Evolutionary conservation across 495 filamentous ascomycete species (phyloP).

Genomic region (Opeltia flavorubescens): DNA sequence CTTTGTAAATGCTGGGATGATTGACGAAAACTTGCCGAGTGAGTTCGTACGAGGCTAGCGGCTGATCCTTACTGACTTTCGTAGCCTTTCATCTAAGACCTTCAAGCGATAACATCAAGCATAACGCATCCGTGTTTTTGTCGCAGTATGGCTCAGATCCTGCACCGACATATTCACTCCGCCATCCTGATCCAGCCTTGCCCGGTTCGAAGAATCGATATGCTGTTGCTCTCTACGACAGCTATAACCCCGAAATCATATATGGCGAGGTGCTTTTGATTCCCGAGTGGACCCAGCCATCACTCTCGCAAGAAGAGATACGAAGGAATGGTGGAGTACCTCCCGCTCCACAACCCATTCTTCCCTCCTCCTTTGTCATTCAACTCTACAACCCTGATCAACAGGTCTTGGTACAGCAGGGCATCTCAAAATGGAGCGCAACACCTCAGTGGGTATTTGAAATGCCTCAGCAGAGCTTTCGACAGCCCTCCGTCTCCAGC

Average conservation of each 20-base stretch:
- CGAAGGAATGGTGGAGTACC: conserved; percentile 55
- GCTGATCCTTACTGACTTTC: conserved; percentile 24
- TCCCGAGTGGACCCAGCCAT: conserved; percentile 73
- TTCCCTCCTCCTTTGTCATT: conserved; percentile 65
- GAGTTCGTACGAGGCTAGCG: conserved; percentile 15
- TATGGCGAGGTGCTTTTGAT: conserved; percentile 76
- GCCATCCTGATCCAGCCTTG: conserved; percentile 54
- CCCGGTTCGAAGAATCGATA: conserved; percentile 69
- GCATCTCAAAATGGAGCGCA: conserved; percentile 61
- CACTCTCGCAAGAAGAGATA: conserved; percentile 64
- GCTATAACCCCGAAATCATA: conserved; percentile 64
- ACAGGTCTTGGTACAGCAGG: conserved; percentile 52
- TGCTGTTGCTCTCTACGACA: conserved; percentile 70
- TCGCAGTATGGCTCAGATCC: conserved; percentile 71
- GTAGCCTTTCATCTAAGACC: conserved; percentile 51
- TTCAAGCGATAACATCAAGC: conserved; percentile 30
- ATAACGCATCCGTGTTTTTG: conserved; percentile 52
- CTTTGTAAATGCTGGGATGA: too few species aligned
- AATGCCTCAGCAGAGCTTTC: conserved; percentile 76
- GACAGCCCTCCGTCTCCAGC: conserved; percentile 56
- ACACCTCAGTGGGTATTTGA: conserved; percentile 81
- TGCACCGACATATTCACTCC: conserved; percentile 59
- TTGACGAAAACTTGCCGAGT: conserved; percentile 92
- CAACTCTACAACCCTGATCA: conserved; percentile 95
- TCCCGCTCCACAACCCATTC: conserved; percentile 57